Conservation (phyloP, 495 filamentous ascomycete species). For the Jackrogersella multiformis region DNA sequence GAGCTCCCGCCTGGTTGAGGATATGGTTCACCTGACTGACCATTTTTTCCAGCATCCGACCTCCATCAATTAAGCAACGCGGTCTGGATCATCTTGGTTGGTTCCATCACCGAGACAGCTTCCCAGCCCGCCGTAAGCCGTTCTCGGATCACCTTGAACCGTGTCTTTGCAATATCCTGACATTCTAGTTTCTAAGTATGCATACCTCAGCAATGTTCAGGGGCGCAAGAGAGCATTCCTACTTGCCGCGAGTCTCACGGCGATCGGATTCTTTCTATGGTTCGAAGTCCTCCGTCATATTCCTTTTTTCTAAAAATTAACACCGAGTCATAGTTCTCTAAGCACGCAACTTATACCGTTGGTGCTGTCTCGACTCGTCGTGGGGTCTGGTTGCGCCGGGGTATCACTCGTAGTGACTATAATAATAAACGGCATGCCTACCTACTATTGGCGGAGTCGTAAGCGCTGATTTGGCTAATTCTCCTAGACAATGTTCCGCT, state of each 20-base stretch:
- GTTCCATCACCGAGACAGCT: constrained; percentile 3
- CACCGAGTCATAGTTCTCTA: not conserved
- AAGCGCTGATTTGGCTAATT: not conserved
- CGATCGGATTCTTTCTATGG: constrained; percentile 2
- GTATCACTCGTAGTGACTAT: constrained; percentile 7
- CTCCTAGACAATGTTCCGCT: constrained; percentile 3
- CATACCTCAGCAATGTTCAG: constrained; percentile 1
- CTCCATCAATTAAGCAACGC: constrained; percentile 11
- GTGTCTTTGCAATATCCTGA: not conserved
- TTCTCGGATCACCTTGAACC: not conserved
- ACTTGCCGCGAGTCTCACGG: not conserved
- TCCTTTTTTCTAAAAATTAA: not conserved
- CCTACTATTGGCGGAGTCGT: not conserved
- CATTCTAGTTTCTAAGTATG: not conserved
- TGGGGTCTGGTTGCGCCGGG: constrained; percentile 1
- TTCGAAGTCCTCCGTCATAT: not conserved
- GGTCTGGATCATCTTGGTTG: constrained; percentile 12
- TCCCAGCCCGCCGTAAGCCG: constrained; percentile 8
- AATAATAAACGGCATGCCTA: constrained; percentile 3
- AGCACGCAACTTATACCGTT: not conserved
- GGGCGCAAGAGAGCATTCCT: constrained; percentile 7
- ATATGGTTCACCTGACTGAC: not conserved
- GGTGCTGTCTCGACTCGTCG: not conserved
- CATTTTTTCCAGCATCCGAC: constrained; percentile 4
- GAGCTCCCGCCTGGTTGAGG: not conserved